phyloP scores from a whole-genome alignment of 129 eudicot species.

The Deinandra increscens region DNA sequence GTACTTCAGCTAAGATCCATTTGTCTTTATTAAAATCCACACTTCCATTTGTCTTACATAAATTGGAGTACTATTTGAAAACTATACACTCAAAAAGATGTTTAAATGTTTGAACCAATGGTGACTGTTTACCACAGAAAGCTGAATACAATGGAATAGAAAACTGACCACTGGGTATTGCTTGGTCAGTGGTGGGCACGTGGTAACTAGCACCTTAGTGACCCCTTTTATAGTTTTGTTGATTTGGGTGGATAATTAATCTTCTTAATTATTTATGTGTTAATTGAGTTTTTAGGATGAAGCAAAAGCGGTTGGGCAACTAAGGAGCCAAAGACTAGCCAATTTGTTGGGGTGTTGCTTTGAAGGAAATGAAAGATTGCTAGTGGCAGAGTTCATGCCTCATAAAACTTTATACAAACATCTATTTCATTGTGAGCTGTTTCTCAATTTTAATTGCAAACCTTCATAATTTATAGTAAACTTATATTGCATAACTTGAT shows the following conservation, averaged over 20 bases:
- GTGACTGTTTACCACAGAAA: no score
- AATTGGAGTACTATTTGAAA: no score
- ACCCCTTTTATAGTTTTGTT: no score
- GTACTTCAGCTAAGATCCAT: not conserved
- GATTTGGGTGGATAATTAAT: no score
- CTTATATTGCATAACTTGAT: not conserved
- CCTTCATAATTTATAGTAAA: not conserved
- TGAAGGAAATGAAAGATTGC: slow-evolving; percentile 19
- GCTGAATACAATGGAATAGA: no score
- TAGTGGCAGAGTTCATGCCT: slow-evolving; percentile 27
- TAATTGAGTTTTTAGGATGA: slow-evolving; percentile 11
- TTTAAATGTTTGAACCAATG: no score
- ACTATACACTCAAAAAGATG: no score
- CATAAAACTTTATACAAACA: slow-evolving; percentile 11
- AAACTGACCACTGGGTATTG: no score
- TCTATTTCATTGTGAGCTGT: slow-evolving; percentile 7
- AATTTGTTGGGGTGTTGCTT: slow-evolving; percentile 19
- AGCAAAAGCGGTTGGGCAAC: slow-evolving; percentile 15
- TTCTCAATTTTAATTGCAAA: not conserved
- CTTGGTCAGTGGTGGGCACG: no score
- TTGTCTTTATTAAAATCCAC: no score
- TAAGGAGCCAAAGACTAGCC: not conserved
- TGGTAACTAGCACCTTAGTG: no score
- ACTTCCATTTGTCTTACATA: not conserved
- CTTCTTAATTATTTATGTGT: not conserved